Base-by-base conservation (phyloP, 371 early-diverging fungal species). In the Syncephalastrum racemosum region DNA sequence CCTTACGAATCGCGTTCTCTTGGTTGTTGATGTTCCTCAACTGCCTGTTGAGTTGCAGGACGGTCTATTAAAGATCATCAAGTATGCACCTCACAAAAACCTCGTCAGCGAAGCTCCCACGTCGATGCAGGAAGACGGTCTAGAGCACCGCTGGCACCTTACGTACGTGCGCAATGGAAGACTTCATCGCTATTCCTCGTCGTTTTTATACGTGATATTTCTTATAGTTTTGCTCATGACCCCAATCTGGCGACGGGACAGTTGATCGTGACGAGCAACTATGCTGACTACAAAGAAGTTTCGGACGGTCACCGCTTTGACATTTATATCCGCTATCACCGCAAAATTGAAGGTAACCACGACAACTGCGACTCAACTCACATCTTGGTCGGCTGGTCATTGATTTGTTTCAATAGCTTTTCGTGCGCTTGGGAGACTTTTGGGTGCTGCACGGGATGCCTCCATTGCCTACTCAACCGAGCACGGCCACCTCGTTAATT, bases 381-480 rank as follows among this genome's bases (percentile, higher is more conserved):
- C 13, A 6, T 12, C 1, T 7, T 7, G 6, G 2, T 3, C 7
- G 36, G 10, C 5, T 31, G 36, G n/a, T 41, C 10, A 42, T 23
- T 41, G 36, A 19, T 3, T 15, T 19, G 15, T 14, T 8, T 19
- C 5, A 31, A n/a, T 54, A 88, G 92, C 93, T 12, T 91, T 91
- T 63, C 75, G 93, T 27, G 91, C 86, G 4, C 66, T 92, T 19
- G 93, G 93, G 7, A 80, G 83, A 52, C 68, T 91, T 31, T 60
- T 91, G 18, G 86, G 88, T 13, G 81, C 85, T 18, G 82, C 80
- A 53, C 47, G 76, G 56, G 69, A 77, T 68, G 46, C 66, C 49
- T 50, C 66, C 62, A 24, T 71, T 41, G 36, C 36, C 36, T 47
- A 70, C 58, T 60, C 70, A 46, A 60, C 74, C 45, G 67, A 71